Percentiles rank a stretch among this genome's conserved stretches.
Evolutionary conservation across 148 eudicot genomes (phyloP).

Genomic region (Drosera capensis): DNA sequence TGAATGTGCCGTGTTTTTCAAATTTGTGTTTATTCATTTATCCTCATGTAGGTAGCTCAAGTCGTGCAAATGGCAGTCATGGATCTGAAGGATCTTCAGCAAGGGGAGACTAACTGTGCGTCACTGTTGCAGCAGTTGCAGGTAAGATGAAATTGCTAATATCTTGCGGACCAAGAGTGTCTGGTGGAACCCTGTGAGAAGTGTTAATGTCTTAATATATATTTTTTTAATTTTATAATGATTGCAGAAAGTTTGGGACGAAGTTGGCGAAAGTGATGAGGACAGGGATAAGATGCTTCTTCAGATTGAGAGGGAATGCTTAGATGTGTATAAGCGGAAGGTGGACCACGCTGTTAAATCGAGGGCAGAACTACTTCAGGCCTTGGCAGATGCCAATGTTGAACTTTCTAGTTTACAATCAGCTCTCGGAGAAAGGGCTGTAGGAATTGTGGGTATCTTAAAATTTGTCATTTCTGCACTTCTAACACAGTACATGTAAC

Average conservation of each 20-base stretch:
- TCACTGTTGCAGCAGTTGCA: constrained; percentile 74
- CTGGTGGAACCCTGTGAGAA: background rate
- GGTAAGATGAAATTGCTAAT: constrained; percentile 25
- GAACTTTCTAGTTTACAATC: constrained; percentile 64
- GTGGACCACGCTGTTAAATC: constrained; percentile 90
- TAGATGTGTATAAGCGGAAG: constrained; percentile 93
- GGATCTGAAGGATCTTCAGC: constrained; percentile 42
- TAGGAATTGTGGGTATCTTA: constrained; percentile 51
- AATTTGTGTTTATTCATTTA: too few species aligned
- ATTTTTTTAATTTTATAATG: constrained; percentile 1
- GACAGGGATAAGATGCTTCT: constrained; percentile 93
- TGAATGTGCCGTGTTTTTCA: too few species aligned
- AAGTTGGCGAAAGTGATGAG: constrained; percentile 93
- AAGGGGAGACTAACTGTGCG: constrained; percentile 62
- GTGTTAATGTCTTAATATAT: background rate
- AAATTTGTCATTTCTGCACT: background rate
- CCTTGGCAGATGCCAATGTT: constrained; percentile 71
- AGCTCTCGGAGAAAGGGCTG: constrained; percentile 80
- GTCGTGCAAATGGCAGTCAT: constrained; percentile 24
- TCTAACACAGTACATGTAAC: background rate
- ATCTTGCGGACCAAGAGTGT: background rate
- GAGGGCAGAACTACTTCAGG: constrained; percentile 76
- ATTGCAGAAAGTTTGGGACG: constrained; percentile 92
- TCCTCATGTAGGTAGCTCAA: too few species aligned
- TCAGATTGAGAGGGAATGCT: constrained; percentile 84